These are phyloP conservation scores for Emmonsiellopsis sp. DNA, from an alignment of 2,329 filamentous ascomycete species.

Conservation along the genomic window DNA sequence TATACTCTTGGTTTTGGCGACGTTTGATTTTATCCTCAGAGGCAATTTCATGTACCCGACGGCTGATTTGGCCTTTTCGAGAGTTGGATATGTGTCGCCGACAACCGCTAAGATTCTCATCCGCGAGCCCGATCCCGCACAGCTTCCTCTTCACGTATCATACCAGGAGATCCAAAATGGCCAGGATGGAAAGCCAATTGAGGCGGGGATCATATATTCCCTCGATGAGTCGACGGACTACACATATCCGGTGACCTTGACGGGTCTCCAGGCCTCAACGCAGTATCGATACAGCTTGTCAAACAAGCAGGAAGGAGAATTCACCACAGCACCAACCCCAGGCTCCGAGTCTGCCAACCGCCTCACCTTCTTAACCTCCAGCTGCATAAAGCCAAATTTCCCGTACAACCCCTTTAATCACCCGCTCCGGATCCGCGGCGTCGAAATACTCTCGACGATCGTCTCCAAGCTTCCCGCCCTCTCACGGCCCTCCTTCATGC, in stretches of 20 bases:
- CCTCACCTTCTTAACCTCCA: constrained; percentile 86
- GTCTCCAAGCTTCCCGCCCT: constrained; percentile 58
- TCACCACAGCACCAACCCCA: constrained; percentile 63
- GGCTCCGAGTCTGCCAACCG: constrained; percentile 56
- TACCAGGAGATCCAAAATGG: constrained; percentile 34
- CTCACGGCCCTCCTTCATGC: constrained; percentile 44
- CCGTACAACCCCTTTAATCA: constrained; percentile 82
- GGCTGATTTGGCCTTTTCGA: constrained; percentile 71
- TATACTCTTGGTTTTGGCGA: constrained; percentile 55
- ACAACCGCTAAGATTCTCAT: constrained; percentile 71
- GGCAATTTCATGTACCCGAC: constrained; percentile 60
- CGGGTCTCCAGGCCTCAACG: constrained; percentile 58
- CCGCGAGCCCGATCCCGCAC: constrained; percentile 66
- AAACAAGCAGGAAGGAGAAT: constrained; percentile 76
- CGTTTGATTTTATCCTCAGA: constrained; percentile 68
- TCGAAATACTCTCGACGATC: constrained; percentile 64
- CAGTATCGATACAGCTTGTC: constrained; percentile 77
- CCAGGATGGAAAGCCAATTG: constrained; percentile 43
- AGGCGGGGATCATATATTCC: constrained; percentile 55
- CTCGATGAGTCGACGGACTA: constrained; percentile 74
- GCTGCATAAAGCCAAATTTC: constrained; percentile 84
- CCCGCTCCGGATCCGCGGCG: constrained; percentile 69
- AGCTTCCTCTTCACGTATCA: constrained; percentile 67
- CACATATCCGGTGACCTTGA: constrained; percentile 60
- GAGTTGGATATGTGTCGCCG: constrained; percentile 78